These are phyloP conservation scores for Plasmopara muralis DNA, from an alignment of 352 stramenopile species.

Conservation along the genomic window DNA sequence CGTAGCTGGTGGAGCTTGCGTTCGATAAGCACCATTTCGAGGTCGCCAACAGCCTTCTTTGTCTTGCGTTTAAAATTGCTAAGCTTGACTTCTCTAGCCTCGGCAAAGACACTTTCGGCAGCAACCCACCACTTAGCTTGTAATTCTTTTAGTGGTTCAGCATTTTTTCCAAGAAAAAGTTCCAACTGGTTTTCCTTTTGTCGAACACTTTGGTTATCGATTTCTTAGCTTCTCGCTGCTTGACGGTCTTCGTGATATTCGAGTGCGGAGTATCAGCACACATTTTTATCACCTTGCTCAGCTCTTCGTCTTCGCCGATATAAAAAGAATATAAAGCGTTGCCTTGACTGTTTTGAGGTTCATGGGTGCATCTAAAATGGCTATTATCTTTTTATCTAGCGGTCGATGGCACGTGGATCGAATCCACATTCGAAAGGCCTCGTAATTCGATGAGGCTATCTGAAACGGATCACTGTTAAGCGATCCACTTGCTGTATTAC, in stretches of 20 bases:
- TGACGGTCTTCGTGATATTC: conserved; percentile 1
- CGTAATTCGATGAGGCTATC: conserved; percentile 3
- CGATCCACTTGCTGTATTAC: neutral
- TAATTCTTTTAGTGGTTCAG: conserved; percentile 12
- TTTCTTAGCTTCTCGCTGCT: neutral
- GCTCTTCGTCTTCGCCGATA: neutral
- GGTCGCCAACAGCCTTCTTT: conserved; percentile 4
- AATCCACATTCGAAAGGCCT: conserved; percentile 16
- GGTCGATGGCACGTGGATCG: conserved; percentile 4
- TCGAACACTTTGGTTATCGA: neutral
- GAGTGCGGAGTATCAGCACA: conserved; percentile 8
- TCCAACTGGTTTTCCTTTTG: neutral
- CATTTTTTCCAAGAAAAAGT: conserved; percentile 7
- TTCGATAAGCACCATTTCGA: conserved; percentile 7
- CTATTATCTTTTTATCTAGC: conserved; percentile 12
- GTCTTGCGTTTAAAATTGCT: conserved; percentile 9
- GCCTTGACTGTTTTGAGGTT: conserved; percentile 9
- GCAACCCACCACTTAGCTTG: conserved; percentile 26
- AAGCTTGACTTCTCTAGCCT: neutral
- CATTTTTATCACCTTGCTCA: conserved; percentile 12
- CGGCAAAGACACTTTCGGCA: conserved; percentile 19
- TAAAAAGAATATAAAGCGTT: conserved; percentile 8
- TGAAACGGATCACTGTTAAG: neutral
- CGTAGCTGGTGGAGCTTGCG: conserved; percentile 6
- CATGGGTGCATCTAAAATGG: conserved; percentile 9